phyloP scores from a whole-genome alignment of 192 early-diverging fungal genomes.

The Coemansia sp. region DNA sequence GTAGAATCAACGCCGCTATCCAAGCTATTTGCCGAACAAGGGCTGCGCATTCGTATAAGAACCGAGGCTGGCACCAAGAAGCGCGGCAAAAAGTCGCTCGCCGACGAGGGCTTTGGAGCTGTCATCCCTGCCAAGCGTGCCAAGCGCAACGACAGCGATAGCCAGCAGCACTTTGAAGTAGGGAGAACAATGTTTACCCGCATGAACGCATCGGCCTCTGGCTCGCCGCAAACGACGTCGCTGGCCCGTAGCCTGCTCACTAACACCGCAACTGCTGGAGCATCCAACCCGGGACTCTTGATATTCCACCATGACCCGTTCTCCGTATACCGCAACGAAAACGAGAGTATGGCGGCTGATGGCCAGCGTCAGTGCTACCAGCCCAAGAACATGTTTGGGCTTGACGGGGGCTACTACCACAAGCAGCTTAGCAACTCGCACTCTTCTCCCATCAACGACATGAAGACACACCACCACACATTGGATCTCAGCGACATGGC shows the following conservation, averaged over 20 bases:
- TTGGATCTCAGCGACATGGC: slow-evolving; percentile 50
- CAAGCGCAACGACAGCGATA: not conserved
- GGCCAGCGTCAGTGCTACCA: slow-evolving; percentile 7
- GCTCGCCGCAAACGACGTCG: slow-evolving; percentile 1
- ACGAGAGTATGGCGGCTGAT: slow-evolving; percentile 21
- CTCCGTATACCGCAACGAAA: slow-evolving; percentile 13
- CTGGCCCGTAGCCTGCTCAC: slow-evolving; percentile 7
- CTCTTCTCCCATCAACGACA: not conserved
- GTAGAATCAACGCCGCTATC: slow-evolving; percentile 84
- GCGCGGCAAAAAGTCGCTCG: slow-evolving; percentile 26
- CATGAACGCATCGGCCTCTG: slow-evolving; percentile 1
- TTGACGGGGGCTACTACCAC: not conserved
- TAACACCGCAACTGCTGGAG: not conserved
- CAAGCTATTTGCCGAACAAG: slow-evolving; percentile 91
- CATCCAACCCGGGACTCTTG: slow-evolving; percentile 12
- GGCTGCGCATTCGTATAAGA: slow-evolving; percentile 89
- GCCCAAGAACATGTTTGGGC: slow-evolving; percentile 8
- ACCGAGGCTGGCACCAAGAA: slow-evolving; percentile 73
- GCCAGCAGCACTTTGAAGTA: not conserved
- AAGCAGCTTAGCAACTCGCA: slow-evolving; percentile 3
- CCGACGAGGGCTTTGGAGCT: not conserved
- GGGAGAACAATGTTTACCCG: slow-evolving; percentile 2
- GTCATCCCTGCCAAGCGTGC: slow-evolving; percentile 18
- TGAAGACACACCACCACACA: slow-evolving; percentile 8
- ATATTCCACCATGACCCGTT: slow-evolving; percentile 29